Base-by-base conservation (phyloP, 495 filamentous ascomycete genomes). In the Polyplosphaeria fusca region DNA sequence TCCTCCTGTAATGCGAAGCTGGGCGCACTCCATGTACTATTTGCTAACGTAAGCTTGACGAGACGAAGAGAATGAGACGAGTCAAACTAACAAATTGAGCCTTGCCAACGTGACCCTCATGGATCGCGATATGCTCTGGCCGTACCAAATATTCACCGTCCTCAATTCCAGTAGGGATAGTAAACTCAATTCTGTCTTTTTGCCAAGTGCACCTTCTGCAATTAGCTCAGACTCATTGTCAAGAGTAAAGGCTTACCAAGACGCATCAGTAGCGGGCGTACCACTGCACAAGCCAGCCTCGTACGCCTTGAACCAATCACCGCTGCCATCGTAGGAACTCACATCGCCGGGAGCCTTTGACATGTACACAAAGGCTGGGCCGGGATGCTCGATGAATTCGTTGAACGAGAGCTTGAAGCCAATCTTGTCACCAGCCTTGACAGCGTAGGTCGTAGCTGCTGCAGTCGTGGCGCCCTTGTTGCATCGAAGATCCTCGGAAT, bases 231-330 rank as follows among this genome's bases (percentile, higher is more conserved):
- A n/a, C n/a, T n/a, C n/a, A n/a, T n/a, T n/a, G n/a, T n/a, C n/a
- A n/a, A n/a, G n/a, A n/a, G n/a, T n/a, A n/a, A n/a, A n/a, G n/a
- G n/a, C n/a, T n/a, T n/a, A 19, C 40, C 24, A 47, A 23, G n/a
- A n/a, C n/a, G n/a, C 24, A 30, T 65, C 62, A 1, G 4, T 43
- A 2, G 52, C 52, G 12, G 53, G 51, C 2, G 46, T 26, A 24
- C 43, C 32, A 1, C 2, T 4, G 41, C 57, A 65, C 3, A 65
- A 20, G 16, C 52, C 52, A 12, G 40, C 58, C 42, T 65, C 58
- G 52, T 64, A 63, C 19, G 70, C 52, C 61, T 68, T 69, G 44
- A 67, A 67, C 70, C 70, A 72, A 2, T 68, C 70, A 3, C 68
- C 68, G 7, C 62, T 65, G 1, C 70, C 70, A 23, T 70, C 68